Base-by-base conservation (phyloP, 2,329 filamentous ascomycete genomes). In the Xylaria multiplex region DNA sequence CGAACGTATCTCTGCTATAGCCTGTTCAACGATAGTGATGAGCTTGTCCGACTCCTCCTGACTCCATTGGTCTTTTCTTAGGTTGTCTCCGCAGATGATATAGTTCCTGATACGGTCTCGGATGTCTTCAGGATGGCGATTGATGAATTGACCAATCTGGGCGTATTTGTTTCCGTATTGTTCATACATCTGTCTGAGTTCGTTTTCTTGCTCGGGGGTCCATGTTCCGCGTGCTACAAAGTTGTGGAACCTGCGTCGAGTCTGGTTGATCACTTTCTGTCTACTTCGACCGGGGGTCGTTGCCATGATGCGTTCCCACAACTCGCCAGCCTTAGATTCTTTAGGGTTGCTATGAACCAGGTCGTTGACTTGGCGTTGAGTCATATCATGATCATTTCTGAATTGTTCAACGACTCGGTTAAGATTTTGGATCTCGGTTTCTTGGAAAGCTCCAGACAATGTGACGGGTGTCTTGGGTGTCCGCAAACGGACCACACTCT, bases 31-130 rank as follows among this genome's bases (percentile, higher is more conserved):
- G 9, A 84, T 82, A 1, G 79, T 75, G 1, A 81, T 80, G 30
- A 92, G 78, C 9, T 75, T 78, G 0, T 79, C 76, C 72, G 91
- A 88, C 71, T 93, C 91, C 0, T 84, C 81, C 19, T 84, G 77
- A 1, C 80, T 82, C 91, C 91, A 93, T 1, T 79, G 76, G 40
- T 85, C 84, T 48, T 81, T 84, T 37, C 82, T 82, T 62, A 81
- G 80, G 0, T 81, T 83, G 6, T 84, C 81, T 22, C 85, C 85
- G 60, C 86, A 89, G 52, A 89, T 79, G 24, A 91, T 79, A 71
- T 90, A 88, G 71, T 92, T 91, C 45, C 88, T 84, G 81, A 89
- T 92, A 3, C 91, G 87, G 75, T 93, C 90, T 57, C 90, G 85
- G 59, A 89, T 83, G 73, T 93, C 90, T 66, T 88, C 85, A 0